Evolutionary conservation across 192 early-diverging fungal genomes (phyloP).

Genomic region (Fimicolochytrium jonesii): DNA sequence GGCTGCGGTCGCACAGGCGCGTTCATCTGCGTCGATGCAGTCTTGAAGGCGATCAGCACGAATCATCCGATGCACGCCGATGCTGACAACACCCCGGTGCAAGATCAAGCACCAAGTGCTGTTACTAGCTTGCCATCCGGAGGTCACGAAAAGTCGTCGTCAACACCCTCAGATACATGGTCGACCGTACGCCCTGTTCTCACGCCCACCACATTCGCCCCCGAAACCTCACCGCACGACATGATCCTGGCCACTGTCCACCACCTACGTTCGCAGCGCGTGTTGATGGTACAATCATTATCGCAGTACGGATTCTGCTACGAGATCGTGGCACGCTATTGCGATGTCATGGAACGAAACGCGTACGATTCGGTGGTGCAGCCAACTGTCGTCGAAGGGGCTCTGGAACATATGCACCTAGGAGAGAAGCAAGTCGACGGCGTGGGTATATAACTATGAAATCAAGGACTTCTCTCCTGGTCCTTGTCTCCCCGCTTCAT

Average conservation of each 20-base stretch:
- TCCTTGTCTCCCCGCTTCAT: too few species aligned
- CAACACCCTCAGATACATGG: slow-evolving; percentile 3
- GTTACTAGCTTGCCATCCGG: too few species aligned
- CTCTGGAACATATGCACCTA: neutral
- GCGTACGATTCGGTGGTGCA: neutral
- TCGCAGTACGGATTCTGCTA: slow-evolving; percentile 82
- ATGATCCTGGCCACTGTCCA: slow-evolving; percentile 59
- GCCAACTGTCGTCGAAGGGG: neutral
- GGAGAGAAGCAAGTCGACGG: neutral
- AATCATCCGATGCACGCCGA: too few species aligned
- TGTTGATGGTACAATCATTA: slow-evolving; percentile 79
- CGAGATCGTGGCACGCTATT: slow-evolving; percentile 52
- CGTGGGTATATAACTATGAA: too few species aligned
- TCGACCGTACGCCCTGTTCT: slow-evolving; percentile 11
- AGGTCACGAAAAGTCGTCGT: too few species aligned
- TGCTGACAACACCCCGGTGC: too few species aligned
- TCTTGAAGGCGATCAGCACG: too few species aligned
- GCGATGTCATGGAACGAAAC: neutral
- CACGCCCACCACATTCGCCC: slow-evolving; percentile 6
- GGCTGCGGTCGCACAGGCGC: slow-evolving; percentile 85
- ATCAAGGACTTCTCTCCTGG: too few species aligned
- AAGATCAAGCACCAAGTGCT: too few species aligned
- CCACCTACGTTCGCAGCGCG: slow-evolving; percentile 69
- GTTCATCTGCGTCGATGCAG: slow-evolving; percentile 67
- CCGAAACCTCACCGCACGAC: slow-evolving; percentile 40